Conservation (phyloP, 2,329 filamentous ascomycete species). For the Aspergillus ruber region DNA sequence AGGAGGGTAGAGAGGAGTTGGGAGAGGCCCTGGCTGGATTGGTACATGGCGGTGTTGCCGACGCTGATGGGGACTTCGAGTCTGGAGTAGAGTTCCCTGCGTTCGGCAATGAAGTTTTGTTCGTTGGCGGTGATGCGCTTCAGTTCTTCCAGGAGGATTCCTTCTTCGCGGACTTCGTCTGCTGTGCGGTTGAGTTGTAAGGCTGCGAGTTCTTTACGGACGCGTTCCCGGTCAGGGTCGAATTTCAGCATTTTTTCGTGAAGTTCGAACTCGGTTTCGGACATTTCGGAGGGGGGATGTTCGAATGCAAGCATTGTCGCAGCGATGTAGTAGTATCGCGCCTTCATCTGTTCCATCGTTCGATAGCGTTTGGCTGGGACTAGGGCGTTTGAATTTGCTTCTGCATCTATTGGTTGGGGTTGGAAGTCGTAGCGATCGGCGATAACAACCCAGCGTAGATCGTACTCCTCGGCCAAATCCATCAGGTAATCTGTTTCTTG, state of each 20-base stretch:
- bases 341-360: constrained; percentile 84
- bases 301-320: constrained; percentile 74
- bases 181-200: constrained; percentile 70
- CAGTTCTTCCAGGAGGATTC: constrained; percentile 79
- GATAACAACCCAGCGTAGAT: constrained; percentile 84
- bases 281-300: constrained; percentile 81
- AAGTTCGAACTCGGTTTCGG: constrained; percentile 69
- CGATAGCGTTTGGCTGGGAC: constrained; percentile 46
- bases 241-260: constrained; percentile 85
- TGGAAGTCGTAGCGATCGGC: constrained; percentile 82
- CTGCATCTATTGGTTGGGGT: constrained; percentile 19
- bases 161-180: constrained; percentile 88
- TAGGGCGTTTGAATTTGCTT: constrained; percentile 26
- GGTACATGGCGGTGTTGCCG: constrained; percentile 67
- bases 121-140: constrained; percentile 85
- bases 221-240: constrained; percentile 69
- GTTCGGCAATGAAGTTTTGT: constrained; percentile 78
- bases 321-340: constrained; percentile 81
- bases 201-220: constrained; percentile 78
- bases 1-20: constrained; percentile 76
- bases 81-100: constrained; percentile 76
- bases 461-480: constrained; percentile 65
- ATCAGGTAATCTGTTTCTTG: constrained; percentile 93
- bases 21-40: constrained; percentile 71
- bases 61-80: constrained; percentile 74